Percentiles rank a stretch among this genome's conserved stretches.
These are phyloP conservation scores for Nematocida major DNA, from an alignment of 371 early-diverging fungal species.

Conservation along the genomic window DNA sequence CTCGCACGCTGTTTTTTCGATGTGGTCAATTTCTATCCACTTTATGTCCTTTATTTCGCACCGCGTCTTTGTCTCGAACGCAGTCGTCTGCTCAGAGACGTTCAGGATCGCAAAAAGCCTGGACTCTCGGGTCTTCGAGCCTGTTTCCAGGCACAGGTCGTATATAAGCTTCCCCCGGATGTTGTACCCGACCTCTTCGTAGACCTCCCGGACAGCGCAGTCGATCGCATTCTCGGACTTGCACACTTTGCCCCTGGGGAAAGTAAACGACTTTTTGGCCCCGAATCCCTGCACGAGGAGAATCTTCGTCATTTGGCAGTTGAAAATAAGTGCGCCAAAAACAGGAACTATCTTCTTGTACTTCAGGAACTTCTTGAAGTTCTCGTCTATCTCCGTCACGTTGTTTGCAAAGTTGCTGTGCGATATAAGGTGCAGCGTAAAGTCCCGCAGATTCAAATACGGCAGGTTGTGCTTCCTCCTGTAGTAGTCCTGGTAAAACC, in stretches of 20 bases:
- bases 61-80: slow-evolving; percentile 77
- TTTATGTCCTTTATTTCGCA: slow-evolving; percentile 75
- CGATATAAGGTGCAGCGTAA: slow-evolving; percentile 45
- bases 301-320: slow-evolving; percentile 73
- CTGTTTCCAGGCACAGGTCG: slow-evolving; percentile 32
- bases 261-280: slow-evolving; percentile 78
- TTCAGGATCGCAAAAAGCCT: slow-evolving; percentile 80
- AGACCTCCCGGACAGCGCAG: slow-evolving; percentile 86
- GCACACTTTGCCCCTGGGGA: slow-evolving; percentile 97
- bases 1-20: background rate
- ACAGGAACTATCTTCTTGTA: slow-evolving; percentile 93
- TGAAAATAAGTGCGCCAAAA: slow-evolving; percentile 92
- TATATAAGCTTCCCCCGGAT: slow-evolving; percentile 68
- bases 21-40: slow-evolving; percentile 16
- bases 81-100: slow-evolving; percentile 71
- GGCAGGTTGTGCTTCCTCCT: slow-evolving; percentile 70
- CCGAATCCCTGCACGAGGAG: slow-evolving; percentile 82
- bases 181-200: slow-evolving; percentile 93
- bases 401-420: slow-evolving; percentile 64
- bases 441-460: slow-evolving; percentile 61
- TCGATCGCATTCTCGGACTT: slow-evolving; percentile 77
- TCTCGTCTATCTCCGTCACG: slow-evolving; percentile 72
- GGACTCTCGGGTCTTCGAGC: slow-evolving; percentile 69
- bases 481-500: slow-evolving; percentile 96
- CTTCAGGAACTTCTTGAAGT: slow-evolving; percentile 78